Evolutionary conservation across 2,329 filamentous ascomycete genomes (phyloP).

Genomic region (Fusarium nematophilum): DNA sequence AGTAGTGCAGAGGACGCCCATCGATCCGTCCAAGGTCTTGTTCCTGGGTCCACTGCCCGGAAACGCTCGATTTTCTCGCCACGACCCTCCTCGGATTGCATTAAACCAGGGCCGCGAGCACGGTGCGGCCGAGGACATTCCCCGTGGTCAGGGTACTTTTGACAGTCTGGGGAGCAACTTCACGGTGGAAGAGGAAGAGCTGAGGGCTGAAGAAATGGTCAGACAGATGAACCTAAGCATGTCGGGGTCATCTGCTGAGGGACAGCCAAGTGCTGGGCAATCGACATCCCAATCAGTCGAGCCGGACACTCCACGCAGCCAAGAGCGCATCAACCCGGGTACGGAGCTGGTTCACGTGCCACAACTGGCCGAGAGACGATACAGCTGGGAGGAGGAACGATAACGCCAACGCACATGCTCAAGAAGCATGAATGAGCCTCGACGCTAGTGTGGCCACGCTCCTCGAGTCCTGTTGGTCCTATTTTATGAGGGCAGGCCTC

Average conservation of each 20-base stretch:
- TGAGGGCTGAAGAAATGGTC: conserved; percentile 43
- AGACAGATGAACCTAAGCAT: conserved; percentile 37
- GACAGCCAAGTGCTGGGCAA: neutral
- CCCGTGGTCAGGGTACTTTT: conserved; percentile 26
- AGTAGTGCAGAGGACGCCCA: conserved; percentile 59
- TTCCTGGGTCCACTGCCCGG: conserved; percentile 67
- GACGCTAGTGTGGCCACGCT: no score
- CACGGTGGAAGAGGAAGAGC: conserved; percentile 63
- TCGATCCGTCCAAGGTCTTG: conserved; percentile 64
- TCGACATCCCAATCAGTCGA: conserved; percentile 3
- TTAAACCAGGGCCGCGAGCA: conserved; percentile 8
- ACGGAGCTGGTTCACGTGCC: conserved; percentile 63
- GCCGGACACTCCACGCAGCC: conserved; percentile 42
- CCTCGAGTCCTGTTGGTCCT: no score
- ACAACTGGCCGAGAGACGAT: conserved; percentile 61
- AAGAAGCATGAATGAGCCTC: neutral
- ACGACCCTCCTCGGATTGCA: conserved; percentile 8
- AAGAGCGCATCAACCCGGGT: conserved; percentile 57
- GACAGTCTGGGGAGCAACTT: conserved; percentile 68
- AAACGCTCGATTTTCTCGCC: conserved; percentile 51
- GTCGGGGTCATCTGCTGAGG: neutral
- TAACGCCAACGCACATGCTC: conserved; percentile 3
- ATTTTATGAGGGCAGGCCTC: neutral
- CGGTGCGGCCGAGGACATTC: neutral
- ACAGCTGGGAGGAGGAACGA: conserved; percentile 62